phyloP scores from a whole-genome alignment of 1,139 yeast genomes.

The Yamadazyma taylorii region DNA sequence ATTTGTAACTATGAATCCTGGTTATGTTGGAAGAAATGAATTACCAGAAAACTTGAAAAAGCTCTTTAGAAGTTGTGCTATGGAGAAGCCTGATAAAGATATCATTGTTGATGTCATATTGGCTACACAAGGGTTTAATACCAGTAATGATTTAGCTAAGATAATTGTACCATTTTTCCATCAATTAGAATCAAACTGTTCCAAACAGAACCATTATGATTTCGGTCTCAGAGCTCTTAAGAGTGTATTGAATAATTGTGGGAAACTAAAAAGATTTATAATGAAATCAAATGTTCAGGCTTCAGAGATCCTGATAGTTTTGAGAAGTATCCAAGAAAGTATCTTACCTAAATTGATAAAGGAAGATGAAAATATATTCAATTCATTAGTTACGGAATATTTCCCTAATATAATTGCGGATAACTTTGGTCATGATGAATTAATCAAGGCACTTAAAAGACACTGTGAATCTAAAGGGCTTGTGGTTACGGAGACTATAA shows the following conservation, averaged over 20 bases:
- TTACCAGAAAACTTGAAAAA: conserved; percentile 87
- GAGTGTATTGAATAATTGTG: conserved; percentile 61
- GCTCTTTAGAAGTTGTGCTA: conserved; percentile 72
- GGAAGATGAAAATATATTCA: conserved; percentile 47
- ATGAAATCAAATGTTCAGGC: conserved; percentile 1
- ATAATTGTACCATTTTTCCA: conserved; percentile 58
- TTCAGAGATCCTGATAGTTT: conserved; percentile 43
- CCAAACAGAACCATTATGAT: conserved; percentile 76
- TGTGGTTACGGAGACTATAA: conserved; percentile 39
- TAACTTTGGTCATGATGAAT: conserved; percentile 14
- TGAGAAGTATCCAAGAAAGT: conserved; percentile 57
- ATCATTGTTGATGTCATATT: conserved; percentile 72
- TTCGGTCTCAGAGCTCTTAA: conserved; percentile 86
- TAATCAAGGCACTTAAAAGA: conserved; percentile 15
- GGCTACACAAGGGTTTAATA: conserved; percentile 67
- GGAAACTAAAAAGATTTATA: conserved; percentile 40
- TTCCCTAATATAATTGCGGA: conserved; percentile 22
- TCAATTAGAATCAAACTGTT: conserved; percentile 35
- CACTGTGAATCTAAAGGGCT: conserved; percentile 22
- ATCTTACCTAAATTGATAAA: conserved; percentile 64
- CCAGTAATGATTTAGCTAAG: conserved; percentile 48
- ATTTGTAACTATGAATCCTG: conserved; percentile 91
- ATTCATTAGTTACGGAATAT: conserved; percentile 25
- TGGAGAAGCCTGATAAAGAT: conserved; percentile 71
- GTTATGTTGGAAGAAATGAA: conserved; percentile 76